Evolutionary conservation across 2,329 filamentous ascomycete species (phyloP), one percentile per base, ranked within the genome.

Genomic region (Pseudomassariella vexata): DNA sequence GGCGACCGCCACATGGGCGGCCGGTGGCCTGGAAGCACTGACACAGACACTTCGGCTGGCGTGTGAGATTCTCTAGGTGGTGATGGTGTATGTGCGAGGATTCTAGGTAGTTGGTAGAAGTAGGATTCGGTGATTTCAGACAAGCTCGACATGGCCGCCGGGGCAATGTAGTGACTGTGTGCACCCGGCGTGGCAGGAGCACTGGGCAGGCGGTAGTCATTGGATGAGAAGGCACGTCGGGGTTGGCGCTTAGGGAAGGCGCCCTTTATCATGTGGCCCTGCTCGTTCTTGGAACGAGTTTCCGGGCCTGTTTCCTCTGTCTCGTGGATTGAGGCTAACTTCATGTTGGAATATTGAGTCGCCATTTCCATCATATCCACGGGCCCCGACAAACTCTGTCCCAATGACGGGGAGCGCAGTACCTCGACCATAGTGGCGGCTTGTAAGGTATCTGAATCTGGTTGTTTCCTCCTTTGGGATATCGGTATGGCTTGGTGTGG

Each of bases 1-100:
- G 71, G 71, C 11, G 64, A 57, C 9, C 55, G 62, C 17, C 60
- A 51, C 19, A 39, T 40, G 12, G 34, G 42, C 16, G 50, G 40
- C 11, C 28, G 34, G 15, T 41, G 29, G 23, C 36, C 29, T 18
- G 19, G 24, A 5, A 20, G 21, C 9, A 29, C 24, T 24, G 24
- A 20, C 5, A 24, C 18, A 17, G 22, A 15, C 24, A 34, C 14
- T 10, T 25, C 20, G 7, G 17, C 24, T 32, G 32, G 17, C 17
- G 15, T 19, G 24, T 24, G 39, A 31, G 42, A 29, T 37, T 38
- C 39, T 36, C 38, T 42, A 31, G 50, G 43, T 42, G 45, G 43
- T 44, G 43, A 33, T 20, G 36, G 24, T 40, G 19, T 25, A 29
- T 19, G 30, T 25, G 29, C 18, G 30, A 18, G 32, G 22, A 11